Percentiles rank a stretch among this genome's conserved stretches.
These are phyloP conservation scores for Colletotrichum shisoi DNA, from an alignment of 2,329 filamentous ascomycete species.

Conservation along the genomic window DNA sequence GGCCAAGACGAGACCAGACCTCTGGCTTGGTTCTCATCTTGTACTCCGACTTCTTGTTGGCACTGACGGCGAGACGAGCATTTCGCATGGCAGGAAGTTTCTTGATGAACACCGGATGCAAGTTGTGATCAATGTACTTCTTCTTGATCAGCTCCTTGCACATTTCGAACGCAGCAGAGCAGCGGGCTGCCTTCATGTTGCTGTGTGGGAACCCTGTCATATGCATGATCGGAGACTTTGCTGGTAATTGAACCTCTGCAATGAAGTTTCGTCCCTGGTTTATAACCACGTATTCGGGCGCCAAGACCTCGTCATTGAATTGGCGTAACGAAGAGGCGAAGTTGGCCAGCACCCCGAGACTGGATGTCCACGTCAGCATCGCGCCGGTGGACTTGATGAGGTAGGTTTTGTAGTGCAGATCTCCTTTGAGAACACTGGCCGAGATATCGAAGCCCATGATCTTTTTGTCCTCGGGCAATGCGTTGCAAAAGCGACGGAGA, in stretches of 20 bases:
- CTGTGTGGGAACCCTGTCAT: constrained; percentile 68
- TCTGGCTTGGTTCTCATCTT: constrained; percentile 79
- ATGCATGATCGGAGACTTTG: constrained; percentile 73
- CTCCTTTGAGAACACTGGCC: constrained; percentile 63
- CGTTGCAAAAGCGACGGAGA: constrained; percentile 78
- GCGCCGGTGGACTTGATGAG: constrained; percentile 74
- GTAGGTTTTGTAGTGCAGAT: constrained; percentile 60
- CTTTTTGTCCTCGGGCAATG: constrained; percentile 76
- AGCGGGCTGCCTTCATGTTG: constrained; percentile 82
- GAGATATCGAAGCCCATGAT: constrained; percentile 67
- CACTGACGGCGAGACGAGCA: constrained; percentile 80
- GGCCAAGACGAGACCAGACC: constrained; percentile 68
- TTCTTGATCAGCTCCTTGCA: constrained; percentile 74
- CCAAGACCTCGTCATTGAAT: constrained; percentile 47
- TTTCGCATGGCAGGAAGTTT: constrained; percentile 84
- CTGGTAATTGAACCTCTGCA: constrained; percentile 82
- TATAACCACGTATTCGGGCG: constrained; percentile 69
- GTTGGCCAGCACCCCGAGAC: constrained; percentile 73
- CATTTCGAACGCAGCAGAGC: constrained; percentile 85
- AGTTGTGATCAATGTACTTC: constrained; percentile 73
- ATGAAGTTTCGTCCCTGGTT: constrained; percentile 66
- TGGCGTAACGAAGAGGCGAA: constrained; percentile 75
- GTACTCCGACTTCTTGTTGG: constrained; percentile 78
- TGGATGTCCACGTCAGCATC: constrained; percentile 78
- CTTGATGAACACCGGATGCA: constrained; percentile 77